These are phyloP conservation scores for Aspergillus costaricaensis DNA, from an alignment of 2,329 filamentous ascomycete species.

Conservation along the genomic window DNA sequence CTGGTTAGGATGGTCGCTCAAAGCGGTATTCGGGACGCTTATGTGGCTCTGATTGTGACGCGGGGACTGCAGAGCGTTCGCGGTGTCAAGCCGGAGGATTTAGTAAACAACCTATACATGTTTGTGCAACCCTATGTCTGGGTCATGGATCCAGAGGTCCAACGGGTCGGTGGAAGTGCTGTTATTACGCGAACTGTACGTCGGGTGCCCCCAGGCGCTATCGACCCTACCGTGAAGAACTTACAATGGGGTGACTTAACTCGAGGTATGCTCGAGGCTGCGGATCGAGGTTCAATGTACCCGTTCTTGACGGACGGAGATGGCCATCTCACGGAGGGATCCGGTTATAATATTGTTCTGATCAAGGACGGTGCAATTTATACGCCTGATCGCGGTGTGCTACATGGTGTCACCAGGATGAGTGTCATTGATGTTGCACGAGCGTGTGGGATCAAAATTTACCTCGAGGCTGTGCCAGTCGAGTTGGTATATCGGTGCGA, in stretches of 20 bases:
- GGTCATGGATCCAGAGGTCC: constrained; percentile 52
- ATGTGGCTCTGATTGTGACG: constrained; percentile 55
- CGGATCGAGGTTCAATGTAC: constrained; percentile 49
- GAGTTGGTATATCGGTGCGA: constrained; percentile 46
- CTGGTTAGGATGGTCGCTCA: constrained; percentile 46
- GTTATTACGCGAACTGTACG: constrained; percentile 51
- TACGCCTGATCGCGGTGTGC: constrained; percentile 51
- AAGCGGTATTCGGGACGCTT: constrained; percentile 52
- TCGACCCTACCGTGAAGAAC: constrained; percentile 47
- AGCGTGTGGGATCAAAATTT: background rate
- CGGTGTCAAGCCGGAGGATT: constrained; percentile 34
- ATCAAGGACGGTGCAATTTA: constrained; percentile 49
- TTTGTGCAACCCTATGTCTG: constrained; percentile 54
- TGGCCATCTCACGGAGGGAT: constrained; percentile 52
- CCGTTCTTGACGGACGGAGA: constrained; percentile 56
- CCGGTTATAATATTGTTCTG: constrained; percentile 52
- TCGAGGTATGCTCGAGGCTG: constrained; percentile 49
- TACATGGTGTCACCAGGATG: constrained; percentile 53
- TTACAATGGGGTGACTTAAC: constrained; percentile 51
- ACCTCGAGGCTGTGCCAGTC: constrained; percentile 38
- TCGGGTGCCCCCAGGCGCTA: constrained; percentile 47
- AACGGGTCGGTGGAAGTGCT: constrained; percentile 44
- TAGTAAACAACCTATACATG: constrained; percentile 50
- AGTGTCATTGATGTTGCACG: constrained; percentile 50
- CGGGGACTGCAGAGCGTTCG: constrained; percentile 50